These are phyloP conservation scores for Hypoxylon sp. DNA, from an alignment of 2,329 filamentous ascomycete genomes.

Conservation along the genomic window DNA sequence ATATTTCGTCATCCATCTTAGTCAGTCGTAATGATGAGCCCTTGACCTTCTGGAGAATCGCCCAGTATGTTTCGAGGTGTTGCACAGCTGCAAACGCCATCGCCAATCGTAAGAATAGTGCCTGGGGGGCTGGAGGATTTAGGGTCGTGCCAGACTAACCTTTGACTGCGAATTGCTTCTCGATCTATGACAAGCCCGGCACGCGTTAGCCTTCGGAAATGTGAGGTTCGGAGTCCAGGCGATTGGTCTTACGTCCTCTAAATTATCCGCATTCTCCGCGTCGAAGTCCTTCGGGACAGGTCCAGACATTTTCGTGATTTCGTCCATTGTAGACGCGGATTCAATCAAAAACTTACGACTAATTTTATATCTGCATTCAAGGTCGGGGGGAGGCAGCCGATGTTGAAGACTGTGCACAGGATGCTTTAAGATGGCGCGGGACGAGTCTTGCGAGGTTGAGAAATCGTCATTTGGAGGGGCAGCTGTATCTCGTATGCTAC, in stretches of 20 bases:
- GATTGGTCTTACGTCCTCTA: conserved; percentile 51
- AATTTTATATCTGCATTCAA: not conserved
- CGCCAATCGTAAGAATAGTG: conserved; percentile 4
- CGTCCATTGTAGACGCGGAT: conserved; percentile 44
- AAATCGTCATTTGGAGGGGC: conserved; percentile 22
- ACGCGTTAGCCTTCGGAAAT: not conserved
- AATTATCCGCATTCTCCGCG: conserved; percentile 58
- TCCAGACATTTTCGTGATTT: conserved; percentile 49
- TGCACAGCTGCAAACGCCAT: conserved; percentile 75
- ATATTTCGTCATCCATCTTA: conserved; percentile 95
- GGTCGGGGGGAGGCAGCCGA: not conserved
- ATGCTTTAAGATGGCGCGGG: not conserved
- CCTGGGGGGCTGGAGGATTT: not conserved
- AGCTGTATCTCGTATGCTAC: not conserved
- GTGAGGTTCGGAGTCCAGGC: not conserved
- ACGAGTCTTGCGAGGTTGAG: not conserved
- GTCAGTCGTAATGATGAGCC: conserved; percentile 93
- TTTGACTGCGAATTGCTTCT: conserved; percentile 99
- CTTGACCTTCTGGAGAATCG: conserved; percentile 89
- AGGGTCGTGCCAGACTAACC: conserved; percentile 62
- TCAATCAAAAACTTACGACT: not conserved
- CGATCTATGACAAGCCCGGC: conserved; percentile 75
- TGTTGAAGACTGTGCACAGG: not conserved
- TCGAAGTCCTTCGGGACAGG: conserved; percentile 65
- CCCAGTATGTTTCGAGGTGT: conserved; percentile 98